phyloP scores from a whole-genome alignment of 805 yeast species.

The Barnettozyma pratensis region DNA sequence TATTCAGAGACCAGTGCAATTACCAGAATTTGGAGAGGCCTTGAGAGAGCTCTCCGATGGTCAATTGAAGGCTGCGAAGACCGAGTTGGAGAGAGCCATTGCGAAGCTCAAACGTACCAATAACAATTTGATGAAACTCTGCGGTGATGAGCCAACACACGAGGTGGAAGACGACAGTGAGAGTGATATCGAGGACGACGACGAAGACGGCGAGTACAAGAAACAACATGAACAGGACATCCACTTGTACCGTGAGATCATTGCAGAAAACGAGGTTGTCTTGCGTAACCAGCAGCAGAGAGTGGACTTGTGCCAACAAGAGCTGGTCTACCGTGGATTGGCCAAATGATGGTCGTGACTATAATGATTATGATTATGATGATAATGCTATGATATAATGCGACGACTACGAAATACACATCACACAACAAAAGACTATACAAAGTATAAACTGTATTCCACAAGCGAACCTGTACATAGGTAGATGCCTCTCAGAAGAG shows the following conservation, averaged over 20 bases:
- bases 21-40: conserved; percentile 45
- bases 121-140: conserved; percentile 29
- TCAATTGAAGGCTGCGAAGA: conserved; percentile 30
- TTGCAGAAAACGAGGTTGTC: conserved; percentile 52
- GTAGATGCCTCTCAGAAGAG: neutral
- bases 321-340: conserved; percentile 39
- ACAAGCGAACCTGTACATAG: conserved; percentile 25
- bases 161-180: conserved; percentile 11
- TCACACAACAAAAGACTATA: neutral
- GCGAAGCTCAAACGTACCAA: conserved; percentile 49
- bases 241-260: conserved; percentile 47
- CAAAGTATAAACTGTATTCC: conserved; percentile 17
- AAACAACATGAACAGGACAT: conserved; percentile 37
- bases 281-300: conserved; percentile 45
- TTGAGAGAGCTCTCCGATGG: conserved; percentile 49
- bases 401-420: neutral
- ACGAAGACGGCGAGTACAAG: conserved; percentile 14
- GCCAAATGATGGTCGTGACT: neutral
- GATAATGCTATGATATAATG: neutral
- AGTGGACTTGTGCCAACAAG: conserved; percentile 39
- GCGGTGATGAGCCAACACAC: conserved; percentile 3
- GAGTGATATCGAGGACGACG: conserved; percentile 23
- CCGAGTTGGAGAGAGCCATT: conserved; percentile 37
- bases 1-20: conserved; percentile 33
- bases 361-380: too few relatives aligned